phyloP scores from a whole-genome alignment of 2,329 filamentous ascomycete species.

The Aspergillus sp. region DNA sequence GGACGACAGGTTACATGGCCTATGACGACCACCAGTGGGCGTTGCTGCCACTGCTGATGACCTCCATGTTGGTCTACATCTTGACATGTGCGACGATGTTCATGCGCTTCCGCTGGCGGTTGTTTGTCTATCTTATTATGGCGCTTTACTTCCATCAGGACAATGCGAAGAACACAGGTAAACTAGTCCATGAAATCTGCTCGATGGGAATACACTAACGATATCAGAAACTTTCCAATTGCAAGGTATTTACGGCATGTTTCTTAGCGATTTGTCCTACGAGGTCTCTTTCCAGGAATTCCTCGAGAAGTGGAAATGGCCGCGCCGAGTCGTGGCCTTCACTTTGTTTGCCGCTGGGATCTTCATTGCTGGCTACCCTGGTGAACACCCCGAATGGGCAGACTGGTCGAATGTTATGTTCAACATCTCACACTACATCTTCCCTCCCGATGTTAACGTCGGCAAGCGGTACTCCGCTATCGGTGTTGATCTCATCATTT shows the following conservation, averaged over 20 bases:
- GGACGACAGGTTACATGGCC: slow-evolving; percentile 53
- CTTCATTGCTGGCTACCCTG: slow-evolving; percentile 51
- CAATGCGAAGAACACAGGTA: slow-evolving; percentile 47
- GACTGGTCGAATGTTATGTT: slow-evolving; percentile 50
- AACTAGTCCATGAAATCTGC: slow-evolving; percentile 16
- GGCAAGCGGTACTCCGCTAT: slow-evolving; percentile 50
- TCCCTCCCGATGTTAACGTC: slow-evolving; percentile 47
- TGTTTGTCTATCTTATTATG: slow-evolving; percentile 48
- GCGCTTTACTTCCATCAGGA: slow-evolving; percentile 53
- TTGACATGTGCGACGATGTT: slow-evolving; percentile 45
- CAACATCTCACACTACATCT: slow-evolving; percentile 44
- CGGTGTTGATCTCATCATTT: slow-evolving; percentile 50
- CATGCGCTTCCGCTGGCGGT: slow-evolving; percentile 50
- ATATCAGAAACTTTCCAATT: slow-evolving; percentile 53
- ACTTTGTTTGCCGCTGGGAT: slow-evolving; percentile 46
- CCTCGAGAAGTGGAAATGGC: slow-evolving; percentile 42
- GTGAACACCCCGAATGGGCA: slow-evolving; percentile 51
- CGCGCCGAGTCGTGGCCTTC: slow-evolving; percentile 39
- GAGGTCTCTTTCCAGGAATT: slow-evolving; percentile 48
- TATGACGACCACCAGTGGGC: slow-evolving; percentile 60
- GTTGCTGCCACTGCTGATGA: slow-evolving; percentile 50
- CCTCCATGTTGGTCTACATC: slow-evolving; percentile 53
- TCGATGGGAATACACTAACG: neutral
- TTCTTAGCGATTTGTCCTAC: slow-evolving; percentile 53
- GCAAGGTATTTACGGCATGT: slow-evolving; percentile 53